A percentile compares a stretch with the other conserved stretches of the same genome.
These are phyloP conservation scores for Colletotrichum sp. DNA, from an alignment of 2,329 filamentous ascomycete species.

Conservation along the genomic window DNA sequence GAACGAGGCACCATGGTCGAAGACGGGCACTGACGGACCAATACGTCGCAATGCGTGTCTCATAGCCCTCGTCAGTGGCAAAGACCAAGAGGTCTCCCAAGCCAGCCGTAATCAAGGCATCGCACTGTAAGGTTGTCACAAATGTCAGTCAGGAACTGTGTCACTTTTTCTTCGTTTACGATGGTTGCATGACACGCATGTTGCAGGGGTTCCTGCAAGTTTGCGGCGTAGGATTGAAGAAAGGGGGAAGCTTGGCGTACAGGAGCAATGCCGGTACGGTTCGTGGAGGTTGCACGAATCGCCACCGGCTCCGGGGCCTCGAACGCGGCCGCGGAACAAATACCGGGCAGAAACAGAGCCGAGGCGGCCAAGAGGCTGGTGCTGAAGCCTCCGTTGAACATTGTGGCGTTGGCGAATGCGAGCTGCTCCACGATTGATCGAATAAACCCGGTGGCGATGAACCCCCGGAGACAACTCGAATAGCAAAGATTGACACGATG, in stretches of 20 bases:
- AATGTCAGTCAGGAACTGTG: background rate
- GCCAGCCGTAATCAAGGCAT: constrained; percentile 5
- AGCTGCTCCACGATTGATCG: background rate
- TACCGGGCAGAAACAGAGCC: background rate
- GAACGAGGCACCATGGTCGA: constrained; percentile 30
- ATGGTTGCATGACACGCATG: background rate
- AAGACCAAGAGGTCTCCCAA: constrained; percentile 2
- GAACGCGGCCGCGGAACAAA: background rate
- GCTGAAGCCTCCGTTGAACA: background rate
- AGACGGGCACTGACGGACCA: constrained; percentile 25
- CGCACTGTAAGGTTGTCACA: background rate
- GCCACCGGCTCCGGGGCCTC: background rate
- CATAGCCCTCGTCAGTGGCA: constrained; percentile 1
- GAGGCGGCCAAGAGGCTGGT: background rate
- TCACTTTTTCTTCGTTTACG: background rate
- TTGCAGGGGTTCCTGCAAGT: background rate
- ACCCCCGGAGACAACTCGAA: background rate
- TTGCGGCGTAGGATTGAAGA: background rate
- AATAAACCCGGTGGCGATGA: background rate
- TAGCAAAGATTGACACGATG: background rate
- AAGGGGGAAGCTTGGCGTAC: background rate
- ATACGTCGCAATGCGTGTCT: constrained; percentile 11
- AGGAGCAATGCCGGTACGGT: background rate
- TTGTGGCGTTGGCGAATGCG: background rate
- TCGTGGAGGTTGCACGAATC: background rate